Conservation (phyloP, 495 filamentous ascomycete species). For the Penicillium steckii region DNA sequence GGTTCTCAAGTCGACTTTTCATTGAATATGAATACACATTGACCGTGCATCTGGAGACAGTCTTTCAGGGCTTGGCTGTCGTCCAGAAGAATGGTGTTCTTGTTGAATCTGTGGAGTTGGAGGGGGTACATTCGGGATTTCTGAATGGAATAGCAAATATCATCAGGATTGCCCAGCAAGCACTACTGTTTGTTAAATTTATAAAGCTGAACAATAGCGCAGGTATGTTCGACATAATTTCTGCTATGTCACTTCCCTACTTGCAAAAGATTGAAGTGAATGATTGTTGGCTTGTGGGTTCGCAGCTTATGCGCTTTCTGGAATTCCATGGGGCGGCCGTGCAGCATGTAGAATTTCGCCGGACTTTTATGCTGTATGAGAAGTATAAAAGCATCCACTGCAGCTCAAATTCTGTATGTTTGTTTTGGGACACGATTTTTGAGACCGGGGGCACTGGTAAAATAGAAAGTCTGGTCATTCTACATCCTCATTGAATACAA, state of each 20-base stretch:
- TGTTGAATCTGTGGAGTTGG: slow-evolving; percentile 1
- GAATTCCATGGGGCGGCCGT: background rate
- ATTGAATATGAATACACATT: background rate
- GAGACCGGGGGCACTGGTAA: background rate
- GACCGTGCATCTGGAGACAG: background rate
- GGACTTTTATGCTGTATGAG: background rate
- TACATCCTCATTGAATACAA: background rate
- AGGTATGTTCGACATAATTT: background rate
- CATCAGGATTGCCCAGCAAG: background rate
- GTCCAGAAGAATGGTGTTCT: background rate
- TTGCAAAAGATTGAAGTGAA: background rate
- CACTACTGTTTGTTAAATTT: background rate
- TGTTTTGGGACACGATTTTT: background rate
- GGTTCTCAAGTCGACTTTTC: slow-evolving; percentile 3
- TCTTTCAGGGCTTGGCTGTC: background rate
- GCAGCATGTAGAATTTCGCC: background rate
- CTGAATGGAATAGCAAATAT: background rate
- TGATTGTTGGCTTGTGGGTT: slow-evolving; percentile 7
- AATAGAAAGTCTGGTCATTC: background rate
- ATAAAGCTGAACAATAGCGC: slow-evolving; percentile 2
- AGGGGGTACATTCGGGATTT: background rate
- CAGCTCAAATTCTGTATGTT: background rate
- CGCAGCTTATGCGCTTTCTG: background rate
- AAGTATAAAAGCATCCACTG: background rate
- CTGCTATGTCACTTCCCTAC: background rate